phyloP scores from a whole-genome alignment of 2,329 filamentous ascomycete genomes.

The Paecilomyces sp. region DNA sequence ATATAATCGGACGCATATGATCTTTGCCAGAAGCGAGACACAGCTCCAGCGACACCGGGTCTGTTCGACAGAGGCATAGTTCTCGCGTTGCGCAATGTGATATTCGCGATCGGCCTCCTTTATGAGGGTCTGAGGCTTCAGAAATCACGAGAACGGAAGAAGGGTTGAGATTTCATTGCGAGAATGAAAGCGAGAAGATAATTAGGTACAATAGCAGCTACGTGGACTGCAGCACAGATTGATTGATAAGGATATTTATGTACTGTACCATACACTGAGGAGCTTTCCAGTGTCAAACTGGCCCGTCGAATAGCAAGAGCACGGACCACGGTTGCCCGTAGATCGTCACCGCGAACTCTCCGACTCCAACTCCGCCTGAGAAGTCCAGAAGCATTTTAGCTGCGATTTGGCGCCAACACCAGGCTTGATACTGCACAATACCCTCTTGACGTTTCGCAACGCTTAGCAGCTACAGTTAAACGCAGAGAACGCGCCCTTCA shows the following conservation, averaged over 20 bases:
- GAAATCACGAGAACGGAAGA: neutral
- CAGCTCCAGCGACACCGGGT: slow-evolving; percentile 38
- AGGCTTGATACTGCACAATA: neutral
- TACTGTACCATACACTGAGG: slow-evolving; percentile 1
- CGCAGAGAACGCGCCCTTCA: slow-evolving; percentile 21
- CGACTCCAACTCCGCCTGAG: slow-evolving; percentile 4
- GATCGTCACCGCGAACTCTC: neutral
- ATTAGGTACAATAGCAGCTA: neutral
- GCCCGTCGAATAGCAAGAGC: slow-evolving; percentile 3
- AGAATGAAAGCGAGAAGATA: neutral
- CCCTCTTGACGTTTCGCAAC: neutral
- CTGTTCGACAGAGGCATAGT: slow-evolving; percentile 15
- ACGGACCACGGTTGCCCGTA: slow-evolving; percentile 10
- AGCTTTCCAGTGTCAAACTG: neutral
- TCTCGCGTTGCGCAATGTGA: slow-evolving; percentile 21
- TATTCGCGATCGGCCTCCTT: slow-evolving; percentile 6
- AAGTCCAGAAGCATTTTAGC: neutral
- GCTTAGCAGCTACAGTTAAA: neutral
- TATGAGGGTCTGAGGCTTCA: neutral
- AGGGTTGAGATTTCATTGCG: neutral
- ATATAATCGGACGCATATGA: slow-evolving; percentile 87
- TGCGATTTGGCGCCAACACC: neutral
- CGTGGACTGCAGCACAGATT: neutral
- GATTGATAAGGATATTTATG: neutral
- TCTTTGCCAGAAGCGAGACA: slow-evolving; percentile 53